A percentile compares a stretch with the other conserved stretches of the same genome.
These are phyloP conservation scores for Nigrospora sphaerica DNA, from an alignment of 2,329 filamentous ascomycete genomes.

Conservation along the genomic window DNA sequence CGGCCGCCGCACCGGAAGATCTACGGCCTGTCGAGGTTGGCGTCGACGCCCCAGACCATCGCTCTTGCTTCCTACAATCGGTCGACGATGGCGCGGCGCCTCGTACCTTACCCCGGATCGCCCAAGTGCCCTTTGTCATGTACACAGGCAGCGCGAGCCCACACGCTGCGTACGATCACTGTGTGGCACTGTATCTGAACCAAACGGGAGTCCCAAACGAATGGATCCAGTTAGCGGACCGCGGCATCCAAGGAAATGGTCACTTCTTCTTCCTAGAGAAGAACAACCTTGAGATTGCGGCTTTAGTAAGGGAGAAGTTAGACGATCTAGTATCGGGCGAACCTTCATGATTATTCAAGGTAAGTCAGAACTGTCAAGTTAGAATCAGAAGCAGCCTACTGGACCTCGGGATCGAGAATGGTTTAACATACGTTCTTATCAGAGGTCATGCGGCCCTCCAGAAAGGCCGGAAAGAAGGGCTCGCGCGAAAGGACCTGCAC, in stretches of 20 bases:
- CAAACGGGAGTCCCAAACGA: slow-evolving; percentile 2
- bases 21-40: slow-evolving; percentile 2
- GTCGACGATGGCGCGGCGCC: neutral
- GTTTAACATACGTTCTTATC: too few species aligned
- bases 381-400: too few species aligned
- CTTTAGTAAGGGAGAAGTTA: neutral
- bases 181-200: slow-evolving; percentile 3
- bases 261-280: slow-evolving; percentile 5
- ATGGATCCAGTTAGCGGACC: slow-evolving; percentile 4
- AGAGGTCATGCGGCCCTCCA: too few species aligned
- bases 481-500: too few species aligned
- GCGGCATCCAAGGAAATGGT: slow-evolving; percentile 3
- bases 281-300: slow-evolving; percentile 2
- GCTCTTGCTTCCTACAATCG: slow-evolving; percentile 4
- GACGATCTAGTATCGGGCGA: neutral
- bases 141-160: slow-evolving; percentile 4
- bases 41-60: slow-evolving; percentile 1
- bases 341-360: too few species aligned
- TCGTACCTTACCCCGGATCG: slow-evolving; percentile 1
- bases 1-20: neutral
- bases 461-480: too few species aligned
- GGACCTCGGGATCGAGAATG: too few species aligned
- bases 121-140: slow-evolving; percentile 5
- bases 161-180: slow-evolving; percentile 6
- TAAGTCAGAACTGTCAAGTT: too few species aligned